These are phyloP conservation scores for Leishmania lainsoni DNA, from an alignment of 208 protist species.

Conservation along the genomic window DNA sequence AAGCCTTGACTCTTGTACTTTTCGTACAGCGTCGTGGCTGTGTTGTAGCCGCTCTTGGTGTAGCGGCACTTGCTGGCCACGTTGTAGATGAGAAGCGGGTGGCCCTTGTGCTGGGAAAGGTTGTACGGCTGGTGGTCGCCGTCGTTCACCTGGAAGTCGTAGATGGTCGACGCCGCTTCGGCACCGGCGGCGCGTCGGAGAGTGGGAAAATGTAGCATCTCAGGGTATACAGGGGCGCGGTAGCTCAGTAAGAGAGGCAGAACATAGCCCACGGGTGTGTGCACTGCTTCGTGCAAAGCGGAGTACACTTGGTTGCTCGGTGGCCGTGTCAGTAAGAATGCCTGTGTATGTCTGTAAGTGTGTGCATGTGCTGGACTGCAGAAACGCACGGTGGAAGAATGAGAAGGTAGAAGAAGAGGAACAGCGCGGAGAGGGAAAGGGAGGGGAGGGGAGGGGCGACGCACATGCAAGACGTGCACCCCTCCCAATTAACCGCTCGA, in stretches of 20 bases:
- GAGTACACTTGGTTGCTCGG: background rate
- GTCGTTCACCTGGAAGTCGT: too few relatives aligned
- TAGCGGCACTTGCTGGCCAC: too few relatives aligned
- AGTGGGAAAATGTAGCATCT: background rate
- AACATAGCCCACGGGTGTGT: background rate
- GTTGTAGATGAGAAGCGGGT: too few relatives aligned
- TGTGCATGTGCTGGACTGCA: background rate
- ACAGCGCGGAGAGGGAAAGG: background rate
- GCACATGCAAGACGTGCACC: background rate
- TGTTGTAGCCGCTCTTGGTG: too few relatives aligned
- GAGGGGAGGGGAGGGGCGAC: background rate
- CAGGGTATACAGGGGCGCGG: background rate
- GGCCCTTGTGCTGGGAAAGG: too few relatives aligned
- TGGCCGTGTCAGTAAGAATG: background rate
- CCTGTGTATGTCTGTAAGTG: background rate
- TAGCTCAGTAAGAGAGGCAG: background rate
- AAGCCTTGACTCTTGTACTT: too few relatives aligned
- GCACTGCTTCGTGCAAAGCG: too few relatives aligned
- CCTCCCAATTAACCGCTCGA: background rate
- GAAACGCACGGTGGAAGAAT: background rate
- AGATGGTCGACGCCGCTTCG: background rate
- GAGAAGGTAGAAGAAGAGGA: background rate
- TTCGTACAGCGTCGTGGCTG: too few relatives aligned
- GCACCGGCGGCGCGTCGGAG: background rate
- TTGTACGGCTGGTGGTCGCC: too few relatives aligned